Conservation (phyloP, 371 early-diverging fungal species). For the Mucor velutinosus region DNA sequence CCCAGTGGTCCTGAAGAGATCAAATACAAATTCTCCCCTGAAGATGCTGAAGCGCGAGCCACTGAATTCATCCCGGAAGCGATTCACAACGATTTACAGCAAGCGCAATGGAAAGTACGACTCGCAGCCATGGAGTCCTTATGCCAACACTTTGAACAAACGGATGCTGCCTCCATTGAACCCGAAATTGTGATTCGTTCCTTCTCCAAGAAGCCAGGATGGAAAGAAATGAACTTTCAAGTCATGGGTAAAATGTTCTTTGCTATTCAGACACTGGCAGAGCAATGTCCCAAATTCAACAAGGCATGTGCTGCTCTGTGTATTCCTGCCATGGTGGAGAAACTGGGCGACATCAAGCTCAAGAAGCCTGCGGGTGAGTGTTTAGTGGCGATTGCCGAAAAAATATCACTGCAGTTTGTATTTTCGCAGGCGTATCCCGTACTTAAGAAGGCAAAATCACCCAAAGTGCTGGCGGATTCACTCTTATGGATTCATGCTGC, state of each 20-base stretch:
- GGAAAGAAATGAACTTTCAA: slow-evolving; percentile 97
- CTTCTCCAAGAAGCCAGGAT: slow-evolving; percentile 85
- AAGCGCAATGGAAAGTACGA: slow-evolving; percentile 86
- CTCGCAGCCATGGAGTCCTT: slow-evolving; percentile 85
- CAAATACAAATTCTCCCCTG: slow-evolving; percentile 64
- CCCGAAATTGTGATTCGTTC: slow-evolving; percentile 84
- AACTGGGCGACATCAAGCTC: slow-evolving; percentile 92
- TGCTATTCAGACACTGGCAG: slow-evolving; percentile 69
- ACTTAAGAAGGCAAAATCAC: slow-evolving; percentile 80
- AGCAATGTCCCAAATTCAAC: slow-evolving; percentile 64
- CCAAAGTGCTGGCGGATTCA: slow-evolving; percentile 87
- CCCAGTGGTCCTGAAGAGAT: slow-evolving; percentile 66
- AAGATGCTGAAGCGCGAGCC: slow-evolving; percentile 69
- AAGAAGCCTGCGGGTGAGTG: slow-evolving; percentile 84
- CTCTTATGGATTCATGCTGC: slow-evolving; percentile 81
- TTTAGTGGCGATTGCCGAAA: slow-evolving; percentile 75
- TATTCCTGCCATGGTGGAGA: slow-evolving; percentile 77
- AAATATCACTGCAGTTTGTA: slow-evolving; percentile 77
- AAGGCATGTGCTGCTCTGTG: slow-evolving; percentile 76
- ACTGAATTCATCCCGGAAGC: slow-evolving; percentile 64
- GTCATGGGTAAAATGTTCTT: slow-evolving; percentile 70
- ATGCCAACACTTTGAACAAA: slow-evolving; percentile 58
- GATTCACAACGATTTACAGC: slow-evolving; percentile 63
- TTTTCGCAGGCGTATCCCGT: slow-evolving; percentile 78
- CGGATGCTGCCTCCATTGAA: slow-evolving; percentile 57